Base-by-base conservation (phyloP, 345 rosid species). In the Ceriops decandra region DNA sequence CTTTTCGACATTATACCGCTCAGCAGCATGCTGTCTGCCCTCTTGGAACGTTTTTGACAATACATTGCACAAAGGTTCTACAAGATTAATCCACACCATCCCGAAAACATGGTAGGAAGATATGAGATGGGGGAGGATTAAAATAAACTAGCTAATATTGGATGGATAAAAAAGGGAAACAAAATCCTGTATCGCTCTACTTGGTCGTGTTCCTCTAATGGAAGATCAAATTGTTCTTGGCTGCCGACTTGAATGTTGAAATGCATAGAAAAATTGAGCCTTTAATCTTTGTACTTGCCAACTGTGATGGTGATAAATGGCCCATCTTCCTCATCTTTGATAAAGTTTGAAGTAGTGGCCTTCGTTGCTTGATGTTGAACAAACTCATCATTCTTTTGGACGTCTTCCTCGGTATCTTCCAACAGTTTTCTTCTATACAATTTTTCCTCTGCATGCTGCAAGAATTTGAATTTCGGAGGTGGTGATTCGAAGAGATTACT, bases 381-480 rank as follows among this genome's bases (percentile, higher is more conserved):
- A 60, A 42, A 58, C 52, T 64, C 71, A 52, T 69, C 60, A 4
- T 52, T 49, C 21, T 57, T 79, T 30, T 46, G 68, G 24, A 63
- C 66, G 15, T 52, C 64, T 65, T 47, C 52, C 32, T 57, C 82
- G 52, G 71, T 63, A 61, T 83, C 85, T 70, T 84, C 91, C 80
- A 77, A 64, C 52, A 56, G 38, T 53, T 52, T 80, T 67, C 62
- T 86, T 74, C 70, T 86, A 22, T 74, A 54, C 42, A 90, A 84
- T 68, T 95, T 95, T 81, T 95, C 97, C 79, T 95, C 99, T 52
- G 99, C 99, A 73, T 90, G 96, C 68, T 87, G 89, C 62, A 95
- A 68, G 85, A 95, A 91, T 93, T 87, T 91, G 78, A 95, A 90
- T 83, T 82, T 91, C 57, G 97, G 87, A 38, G 95, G 88, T 8